phyloP scores from a whole-genome alignment of 345 rosid species.

The Eucalyptus sp. region DNA sequence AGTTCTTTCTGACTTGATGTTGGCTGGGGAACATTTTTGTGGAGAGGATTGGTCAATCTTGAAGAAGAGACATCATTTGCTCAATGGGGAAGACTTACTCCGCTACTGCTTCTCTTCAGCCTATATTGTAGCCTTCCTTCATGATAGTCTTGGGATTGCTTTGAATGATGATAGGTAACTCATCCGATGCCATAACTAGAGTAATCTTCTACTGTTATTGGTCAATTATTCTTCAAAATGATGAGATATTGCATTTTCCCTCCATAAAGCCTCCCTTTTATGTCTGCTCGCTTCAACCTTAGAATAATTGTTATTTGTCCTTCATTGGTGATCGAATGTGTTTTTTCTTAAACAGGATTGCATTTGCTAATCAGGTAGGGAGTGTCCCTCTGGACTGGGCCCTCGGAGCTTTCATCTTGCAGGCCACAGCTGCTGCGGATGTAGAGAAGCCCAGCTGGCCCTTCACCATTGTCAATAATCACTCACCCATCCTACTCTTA shows the following conservation, averaged over 20 bases:
- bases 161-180: conserved; percentile 49
- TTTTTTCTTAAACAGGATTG: conserved; percentile 29
- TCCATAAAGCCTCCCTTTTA: neutral
- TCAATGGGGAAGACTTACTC: conserved; percentile 48
- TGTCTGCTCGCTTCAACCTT: neutral
- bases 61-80: conserved; percentile 39
- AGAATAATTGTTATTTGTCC: neutral
- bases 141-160: conserved; percentile 71
- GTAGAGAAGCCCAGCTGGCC: conserved; percentile 31
- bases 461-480: conserved; percentile 18
- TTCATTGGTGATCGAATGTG: neutral
- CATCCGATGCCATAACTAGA: neutral
- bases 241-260: neutral
- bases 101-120: conserved; percentile 90
- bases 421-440: conserved; percentile 19
- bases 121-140: conserved; percentile 78
- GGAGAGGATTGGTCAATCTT: conserved; percentile 75
- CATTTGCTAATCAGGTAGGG: conserved; percentile 55
- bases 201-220: neutral
- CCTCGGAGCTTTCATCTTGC: conserved; percentile 81
- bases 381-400: conserved; percentile 90
- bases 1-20: conserved; percentile 49
- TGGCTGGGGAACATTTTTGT: conserved; percentile 60
- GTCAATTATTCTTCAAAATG: neutral
- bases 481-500: conserved; percentile 32